Conservation (phyloP, 305 asterid genomes). For the Petunia hybrid region DNA sequence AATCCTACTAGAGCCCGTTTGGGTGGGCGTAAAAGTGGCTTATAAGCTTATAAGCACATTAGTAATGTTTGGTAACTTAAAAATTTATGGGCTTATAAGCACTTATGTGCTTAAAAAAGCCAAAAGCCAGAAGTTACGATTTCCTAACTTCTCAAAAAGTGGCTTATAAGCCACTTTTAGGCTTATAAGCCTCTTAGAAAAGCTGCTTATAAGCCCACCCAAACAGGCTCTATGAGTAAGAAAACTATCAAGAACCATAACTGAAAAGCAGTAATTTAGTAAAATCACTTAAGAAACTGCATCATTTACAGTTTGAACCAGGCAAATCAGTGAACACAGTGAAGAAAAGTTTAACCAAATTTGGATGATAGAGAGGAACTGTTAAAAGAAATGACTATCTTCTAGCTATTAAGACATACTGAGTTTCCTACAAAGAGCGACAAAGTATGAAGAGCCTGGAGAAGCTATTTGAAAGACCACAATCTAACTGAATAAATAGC, state of each 20-base stretch:
- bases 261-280: not conserved
- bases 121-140: no score
- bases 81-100: no score
- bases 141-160: no score
- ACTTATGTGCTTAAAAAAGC: no score
- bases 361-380: conserved; percentile 13
- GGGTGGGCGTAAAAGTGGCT: no score
- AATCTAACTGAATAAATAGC: not conserved
- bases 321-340: not conserved
- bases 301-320: conserved; percentile 16
- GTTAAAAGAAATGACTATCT: not conserved
- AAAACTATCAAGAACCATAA: not conserved
- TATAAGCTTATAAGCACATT: no score
- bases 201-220: no score
- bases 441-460: not conserved
- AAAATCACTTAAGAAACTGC: not conserved
- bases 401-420: not conserved
- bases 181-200: no score
- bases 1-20: not conserved
- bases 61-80: no score
- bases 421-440: conserved; percentile 11
- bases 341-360: not conserved
- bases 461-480: conserved; percentile 12
- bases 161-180: no score
- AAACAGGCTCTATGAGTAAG: not conserved